Conservation (phyloP, 2,329 filamentous ascomycete species). For the Saccharata proteae region DNA sequence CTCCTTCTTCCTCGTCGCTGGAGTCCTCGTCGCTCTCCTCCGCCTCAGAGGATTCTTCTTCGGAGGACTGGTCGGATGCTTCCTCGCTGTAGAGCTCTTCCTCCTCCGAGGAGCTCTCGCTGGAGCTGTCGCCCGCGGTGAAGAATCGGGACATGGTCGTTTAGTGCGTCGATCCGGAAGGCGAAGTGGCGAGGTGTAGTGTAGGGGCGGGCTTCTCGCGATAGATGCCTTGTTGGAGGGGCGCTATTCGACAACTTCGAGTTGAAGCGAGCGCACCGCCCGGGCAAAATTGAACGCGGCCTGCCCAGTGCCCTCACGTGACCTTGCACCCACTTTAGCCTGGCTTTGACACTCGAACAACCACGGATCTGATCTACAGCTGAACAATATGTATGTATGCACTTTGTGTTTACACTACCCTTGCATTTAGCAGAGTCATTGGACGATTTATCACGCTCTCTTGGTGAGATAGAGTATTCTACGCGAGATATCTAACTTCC, state of each 20-base stretch:
- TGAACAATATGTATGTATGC: no score
- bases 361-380: no score
- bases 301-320: no score
- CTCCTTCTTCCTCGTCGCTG: constrained; percentile 37
- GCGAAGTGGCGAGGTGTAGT: constrained; percentile 6
- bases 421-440: no score
- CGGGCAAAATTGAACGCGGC: no score
- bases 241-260: constrained; percentile 3
- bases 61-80: constrained; percentile 51
- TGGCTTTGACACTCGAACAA: no score
- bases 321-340: no score
- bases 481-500: no score
- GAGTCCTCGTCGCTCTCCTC: constrained; percentile 42
- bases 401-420: no score
- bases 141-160: constrained; percentile 72
- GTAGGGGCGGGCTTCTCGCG: constrained; percentile 5
- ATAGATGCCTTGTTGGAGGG: constrained; percentile 8
- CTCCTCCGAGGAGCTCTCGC: constrained; percentile 87
- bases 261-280: constrained; percentile 5
- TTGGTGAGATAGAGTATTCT: no score
- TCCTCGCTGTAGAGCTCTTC: constrained; percentile 82
- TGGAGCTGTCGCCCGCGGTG: constrained; percentile 89
- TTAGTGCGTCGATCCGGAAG: constrained; percentile 3
- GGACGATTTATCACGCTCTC: no score
- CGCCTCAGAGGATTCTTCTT: constrained; percentile 45